These are phyloP conservation scores for Tardiomyces depauwii DNA, from an alignment of 1,139 yeast genomes.

Conservation along the genomic window DNA sequence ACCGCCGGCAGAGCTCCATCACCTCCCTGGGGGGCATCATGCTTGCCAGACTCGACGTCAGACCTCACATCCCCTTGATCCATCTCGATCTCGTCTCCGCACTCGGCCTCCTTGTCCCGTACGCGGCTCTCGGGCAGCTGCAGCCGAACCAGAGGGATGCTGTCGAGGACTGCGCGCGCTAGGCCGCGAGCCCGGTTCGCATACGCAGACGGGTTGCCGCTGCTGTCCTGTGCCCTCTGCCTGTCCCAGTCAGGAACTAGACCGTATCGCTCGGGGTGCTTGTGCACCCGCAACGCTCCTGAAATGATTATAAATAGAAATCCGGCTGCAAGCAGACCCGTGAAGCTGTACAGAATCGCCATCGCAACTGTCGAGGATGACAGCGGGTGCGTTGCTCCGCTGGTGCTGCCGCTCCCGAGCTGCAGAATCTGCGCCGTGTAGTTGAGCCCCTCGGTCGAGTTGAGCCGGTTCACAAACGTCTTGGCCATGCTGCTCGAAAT, in stretches of 20 bases:
- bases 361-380: not conserved
- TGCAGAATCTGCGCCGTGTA: not conserved
- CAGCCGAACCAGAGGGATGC: slow-evolving; percentile 25
- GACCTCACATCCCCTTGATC: not conserved
- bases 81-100: not conserved
- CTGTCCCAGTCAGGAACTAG: slow-evolving; percentile 9
- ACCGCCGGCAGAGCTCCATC: no score
- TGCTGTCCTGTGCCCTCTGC: slow-evolving; percentile 3
- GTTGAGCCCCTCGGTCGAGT: not conserved
- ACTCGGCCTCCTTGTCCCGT: slow-evolving; percentile 2
- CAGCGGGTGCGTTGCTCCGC: slow-evolving; percentile 3
- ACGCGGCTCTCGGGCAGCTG: slow-evolving; percentile 4
- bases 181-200: slow-evolving; percentile 23
- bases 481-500: slow-evolving; percentile 15
- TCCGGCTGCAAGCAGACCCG: slow-evolving; percentile 22
- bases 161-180: slow-evolving; percentile 28
- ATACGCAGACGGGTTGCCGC: slow-evolving; percentile 9
- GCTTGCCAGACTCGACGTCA: not conserved
- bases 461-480: slow-evolving; percentile 11
- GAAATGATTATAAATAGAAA: slow-evolving; percentile 23
- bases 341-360: slow-evolving; percentile 16
- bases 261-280: slow-evolving; percentile 28
- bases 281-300: slow-evolving; percentile 25
- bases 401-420: not conserved
- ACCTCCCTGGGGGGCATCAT: slow-evolving; percentile 1